Evolutionary conservation across 441 rosid genomes (phyloP).

Genomic region (Eutrema salsugineum): DNA sequence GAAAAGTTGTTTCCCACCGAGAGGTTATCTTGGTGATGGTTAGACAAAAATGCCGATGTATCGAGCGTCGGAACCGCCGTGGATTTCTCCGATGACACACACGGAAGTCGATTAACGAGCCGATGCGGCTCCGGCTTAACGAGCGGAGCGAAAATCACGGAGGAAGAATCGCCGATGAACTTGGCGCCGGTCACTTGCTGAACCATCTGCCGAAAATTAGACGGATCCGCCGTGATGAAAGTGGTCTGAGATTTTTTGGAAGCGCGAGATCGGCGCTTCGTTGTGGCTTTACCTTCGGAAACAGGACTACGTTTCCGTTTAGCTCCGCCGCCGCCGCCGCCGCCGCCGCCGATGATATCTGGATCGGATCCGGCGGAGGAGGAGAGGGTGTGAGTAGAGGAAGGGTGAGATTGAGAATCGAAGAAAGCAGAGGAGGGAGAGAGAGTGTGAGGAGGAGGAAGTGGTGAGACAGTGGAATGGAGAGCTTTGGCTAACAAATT

Average conservation of each 20-base stretch:
- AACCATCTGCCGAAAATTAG: conserved; percentile 86
- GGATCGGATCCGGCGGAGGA: conserved; percentile 36
- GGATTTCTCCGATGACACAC: conserved; percentile 10
- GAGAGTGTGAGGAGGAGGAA: conserved; percentile 1
- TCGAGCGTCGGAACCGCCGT: conserved; percentile 59
- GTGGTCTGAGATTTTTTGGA: conserved; percentile 70
- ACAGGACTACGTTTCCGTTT: not conserved
- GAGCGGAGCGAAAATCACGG: conserved; percentile 12
- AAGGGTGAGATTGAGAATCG: conserved; percentile 30
- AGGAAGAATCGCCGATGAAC: conserved; percentile 18
- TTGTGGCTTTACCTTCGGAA: conserved; percentile 39
- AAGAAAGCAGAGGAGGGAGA: not conserved
- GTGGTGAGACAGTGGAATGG: conserved; percentile 30
- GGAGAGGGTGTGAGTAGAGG: conserved; percentile 4
- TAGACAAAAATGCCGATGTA: conserved; percentile 69
- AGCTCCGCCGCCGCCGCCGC: conserved; percentile 11
- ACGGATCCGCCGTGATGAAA: conserved; percentile 74
- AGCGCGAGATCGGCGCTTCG: conserved; percentile 58
- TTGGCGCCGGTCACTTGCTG: conserved; percentile 82
- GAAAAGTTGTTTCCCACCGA: conserved; percentile 2
- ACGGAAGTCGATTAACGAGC: not conserved
- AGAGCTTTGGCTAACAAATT: conserved; percentile 68
- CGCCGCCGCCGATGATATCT: conserved; percentile 26
- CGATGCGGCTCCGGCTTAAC: conserved; percentile 47
- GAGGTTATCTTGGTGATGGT: conserved; percentile 43